Conservation (phyloP, 2,329 filamentous ascomycete genomes). For the Penicillium psychrosexuale region DNA sequence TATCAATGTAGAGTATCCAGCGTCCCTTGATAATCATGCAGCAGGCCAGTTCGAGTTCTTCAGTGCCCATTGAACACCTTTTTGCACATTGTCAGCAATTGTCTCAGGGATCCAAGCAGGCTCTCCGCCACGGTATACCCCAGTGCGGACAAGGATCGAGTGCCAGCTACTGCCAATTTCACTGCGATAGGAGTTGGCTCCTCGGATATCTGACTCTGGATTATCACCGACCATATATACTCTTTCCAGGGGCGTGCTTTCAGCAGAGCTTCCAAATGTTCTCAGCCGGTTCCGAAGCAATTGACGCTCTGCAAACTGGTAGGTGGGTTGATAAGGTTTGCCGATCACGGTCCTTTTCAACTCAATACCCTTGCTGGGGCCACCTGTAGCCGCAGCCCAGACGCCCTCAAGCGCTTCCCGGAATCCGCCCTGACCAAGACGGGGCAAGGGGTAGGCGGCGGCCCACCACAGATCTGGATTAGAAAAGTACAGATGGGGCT, state of each 20-base stretch:
- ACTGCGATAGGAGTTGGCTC: conserved; percentile 73
- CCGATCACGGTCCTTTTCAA: conserved; percentile 69
- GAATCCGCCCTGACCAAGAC: conserved; percentile 90
- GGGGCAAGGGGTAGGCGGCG: conserved; percentile 75
- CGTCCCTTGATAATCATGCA: background rate
- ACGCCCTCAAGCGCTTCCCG: conserved; percentile 75
- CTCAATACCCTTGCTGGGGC: conserved; percentile 50
- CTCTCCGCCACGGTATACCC: conserved; percentile 63
- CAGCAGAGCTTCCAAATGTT: conserved; percentile 40
- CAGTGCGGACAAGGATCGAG: conserved; percentile 74
- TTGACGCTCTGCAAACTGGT: conserved; percentile 76
- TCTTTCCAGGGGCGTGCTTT: conserved; percentile 54
- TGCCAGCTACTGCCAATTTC: conserved; percentile 69
- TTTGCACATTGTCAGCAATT: conserved; percentile 70
- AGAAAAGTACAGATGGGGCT: conserved; percentile 79
- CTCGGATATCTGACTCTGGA: conserved; percentile 83
- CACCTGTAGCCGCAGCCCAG: conserved; percentile 69
- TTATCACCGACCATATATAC: conserved; percentile 97
- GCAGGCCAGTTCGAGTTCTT: conserved; percentile 47
- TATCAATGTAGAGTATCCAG: background rate
- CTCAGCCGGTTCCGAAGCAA: conserved; percentile 60
- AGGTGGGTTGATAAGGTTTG: conserved; percentile 76
- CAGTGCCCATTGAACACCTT: conserved; percentile 74
- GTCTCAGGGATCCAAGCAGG: conserved; percentile 62
- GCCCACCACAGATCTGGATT: conserved; percentile 92